Base-by-base conservation (phyloP, 225 moss, liverwort and hornwort species). In the Physcomitrellopsis africana region DNA sequence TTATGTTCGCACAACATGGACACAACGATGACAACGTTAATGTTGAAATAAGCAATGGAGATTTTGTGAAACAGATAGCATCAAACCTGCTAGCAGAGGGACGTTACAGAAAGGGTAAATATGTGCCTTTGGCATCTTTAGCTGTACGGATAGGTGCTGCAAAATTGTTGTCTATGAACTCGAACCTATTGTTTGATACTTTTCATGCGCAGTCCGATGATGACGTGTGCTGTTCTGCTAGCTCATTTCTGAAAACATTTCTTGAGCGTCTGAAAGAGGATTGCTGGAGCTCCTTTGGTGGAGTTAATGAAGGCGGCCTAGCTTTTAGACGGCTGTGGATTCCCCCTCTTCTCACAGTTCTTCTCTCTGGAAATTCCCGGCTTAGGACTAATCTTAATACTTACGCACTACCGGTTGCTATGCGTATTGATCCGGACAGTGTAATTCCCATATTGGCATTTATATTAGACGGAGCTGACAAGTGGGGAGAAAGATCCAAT, bases 191-290 rank as follows among this genome's bases (percentile, higher is more conserved):
- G 16, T 89, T 88, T 63, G 93, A 95, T 60, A 99, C 99, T 18
- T 87, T 95, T 67, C 83, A 85, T 81, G 93, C 99, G 3, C 94
- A 95, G 76, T 93, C 92, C 41, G 95, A 99, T 74, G 99, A 95
- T 69, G 99, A 99, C 68, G 99, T 99, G 56, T 99, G 99, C 76
- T 99, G 93, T 60, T 92, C 93, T 69, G 99, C 93, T 41, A 95
- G 99, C 64, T 86, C 92, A 32, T 99, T 99, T 75, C 77, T 89
- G 12, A 99, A 93, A 65, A 66, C 93, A 51, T 99, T 99, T 70
- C 95, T 99, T 44, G 95, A 99, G 78, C 83, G 99, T 17, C 85
- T 99, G 51, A 87, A 85, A 82, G 89, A 83, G 73, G 93, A 99
- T 52, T 92, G 95, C 70, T 99, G 99, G 99, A 95, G 81, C 68